Conservation (phyloP, 2,329 filamentous ascomycete species). For the Hypoxylon sp. region DNA sequence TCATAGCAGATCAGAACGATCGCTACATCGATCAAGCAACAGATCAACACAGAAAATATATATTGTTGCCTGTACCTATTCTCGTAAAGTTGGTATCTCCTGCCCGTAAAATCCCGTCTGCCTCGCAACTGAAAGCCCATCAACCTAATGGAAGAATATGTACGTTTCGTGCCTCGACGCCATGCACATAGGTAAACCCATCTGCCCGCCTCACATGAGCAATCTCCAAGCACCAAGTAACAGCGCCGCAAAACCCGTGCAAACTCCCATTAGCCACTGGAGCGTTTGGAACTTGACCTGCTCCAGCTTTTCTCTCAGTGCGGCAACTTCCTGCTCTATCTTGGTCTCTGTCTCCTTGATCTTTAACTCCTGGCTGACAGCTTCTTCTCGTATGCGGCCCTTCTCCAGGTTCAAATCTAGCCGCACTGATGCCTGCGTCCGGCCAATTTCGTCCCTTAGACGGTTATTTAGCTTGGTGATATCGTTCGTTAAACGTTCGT, state of each 20-base stretch:
- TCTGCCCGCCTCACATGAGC: conserved; percentile 67
- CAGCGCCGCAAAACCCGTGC: conserved; percentile 76
- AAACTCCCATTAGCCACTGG: conserved; percentile 96
- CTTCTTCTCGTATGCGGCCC: conserved; percentile 94
- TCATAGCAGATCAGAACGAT: not conserved
- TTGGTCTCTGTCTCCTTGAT: conserved; percentile 99
- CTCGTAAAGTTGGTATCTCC: conserved; percentile 12
- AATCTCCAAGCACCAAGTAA: conserved; percentile 79
- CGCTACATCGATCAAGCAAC: too few species aligned
- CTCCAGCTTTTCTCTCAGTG: conserved; percentile 90
- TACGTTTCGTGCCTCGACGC: not conserved
- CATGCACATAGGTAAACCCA: not conserved
- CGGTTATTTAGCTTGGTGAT: conserved; percentile 92
- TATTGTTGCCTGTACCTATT: conserved; percentile 1
- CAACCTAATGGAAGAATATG: conserved; percentile 10
- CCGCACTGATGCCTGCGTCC: conserved; percentile 92
- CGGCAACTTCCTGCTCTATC: conserved; percentile 97
- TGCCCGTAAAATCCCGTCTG: conserved; percentile 3
- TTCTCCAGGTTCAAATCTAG: conserved; percentile 97
- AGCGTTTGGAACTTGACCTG: conserved; percentile 98
- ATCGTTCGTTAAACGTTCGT: conserved; percentile 94
- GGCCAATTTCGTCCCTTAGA: conserved; percentile 91
- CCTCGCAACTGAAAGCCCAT: conserved; percentile 14
- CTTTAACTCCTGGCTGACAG: conserved; percentile 95
- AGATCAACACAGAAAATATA: conserved; percentile 9